These are phyloP conservation scores for Epithele typhae DNA, from an alignment of 768 basidiomycete genomes.

Conservation along the genomic window DNA sequence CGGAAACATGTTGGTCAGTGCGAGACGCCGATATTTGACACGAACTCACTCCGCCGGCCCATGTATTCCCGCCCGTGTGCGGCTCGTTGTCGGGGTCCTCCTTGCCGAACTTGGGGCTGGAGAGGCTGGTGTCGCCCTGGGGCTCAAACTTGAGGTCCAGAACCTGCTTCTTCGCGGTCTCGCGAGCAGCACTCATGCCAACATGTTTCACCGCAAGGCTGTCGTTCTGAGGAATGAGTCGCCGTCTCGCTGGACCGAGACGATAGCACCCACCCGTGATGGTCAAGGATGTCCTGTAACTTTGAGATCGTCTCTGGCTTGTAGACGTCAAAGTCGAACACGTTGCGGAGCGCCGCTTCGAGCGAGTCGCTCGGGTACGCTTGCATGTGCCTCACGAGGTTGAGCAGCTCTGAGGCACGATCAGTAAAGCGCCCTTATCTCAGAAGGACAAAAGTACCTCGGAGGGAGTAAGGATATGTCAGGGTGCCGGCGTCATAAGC, in stretches of 20 bases:
- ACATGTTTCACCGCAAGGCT: constrained; percentile 51
- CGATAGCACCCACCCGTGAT: constrained; percentile 44
- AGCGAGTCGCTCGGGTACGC: constrained; percentile 55
- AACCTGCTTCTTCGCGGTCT: constrained; percentile 43
- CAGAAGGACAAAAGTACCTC: constrained; percentile 40
- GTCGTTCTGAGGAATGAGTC: not conserved
- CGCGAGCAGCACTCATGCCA: constrained; percentile 55
- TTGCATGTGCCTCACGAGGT: constrained; percentile 59
- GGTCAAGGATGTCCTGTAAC: constrained; percentile 51
- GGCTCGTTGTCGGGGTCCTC: constrained; percentile 51
- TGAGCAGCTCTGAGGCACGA: constrained; percentile 49
- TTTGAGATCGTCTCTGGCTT: constrained; percentile 62
- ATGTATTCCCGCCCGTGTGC: constrained; percentile 61
- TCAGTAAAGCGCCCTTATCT: not conserved
- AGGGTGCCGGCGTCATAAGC: constrained; percentile 55
- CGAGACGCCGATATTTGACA: not conserved
- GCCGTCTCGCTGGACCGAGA: not conserved
- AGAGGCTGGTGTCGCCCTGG: constrained; percentile 40
- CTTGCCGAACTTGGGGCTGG: constrained; percentile 56
- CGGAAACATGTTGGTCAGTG: not conserved
- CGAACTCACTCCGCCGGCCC: constrained; percentile 53
- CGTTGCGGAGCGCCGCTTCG: constrained; percentile 55
- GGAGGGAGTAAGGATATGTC: constrained; percentile 64
- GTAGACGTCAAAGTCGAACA: constrained; percentile 70
- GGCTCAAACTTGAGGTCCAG: constrained; percentile 57